Percentiles rank a stretch among this genome's conserved stretches.
phyloP scores from a whole-genome alignment of 1,284 basidiomycete genomes.

The Moesziomyces globuligerus region DNA sequence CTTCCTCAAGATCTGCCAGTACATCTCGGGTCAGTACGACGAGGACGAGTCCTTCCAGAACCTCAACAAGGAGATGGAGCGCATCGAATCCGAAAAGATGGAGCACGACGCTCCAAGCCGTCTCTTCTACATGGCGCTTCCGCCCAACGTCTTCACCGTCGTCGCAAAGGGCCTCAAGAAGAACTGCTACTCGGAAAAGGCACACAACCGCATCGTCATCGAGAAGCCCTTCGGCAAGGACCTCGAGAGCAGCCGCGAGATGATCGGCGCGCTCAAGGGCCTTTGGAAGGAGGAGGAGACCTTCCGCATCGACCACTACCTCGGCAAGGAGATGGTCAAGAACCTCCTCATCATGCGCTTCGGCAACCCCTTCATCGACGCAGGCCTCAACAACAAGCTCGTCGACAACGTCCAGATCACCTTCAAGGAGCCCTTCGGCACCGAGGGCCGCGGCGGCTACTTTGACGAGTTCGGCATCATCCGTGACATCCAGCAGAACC shows the following conservation, averaged over 20 bases:
- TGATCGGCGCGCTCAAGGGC: conserved; percentile 64
- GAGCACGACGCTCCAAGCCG: conserved; percentile 51
- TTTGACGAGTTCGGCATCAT: conserved; percentile 69
- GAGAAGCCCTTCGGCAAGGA: conserved; percentile 67
- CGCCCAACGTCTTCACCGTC: conserved; percentile 65
- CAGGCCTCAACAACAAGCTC: conserved; percentile 65
- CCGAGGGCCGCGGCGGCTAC: conserved; percentile 68
- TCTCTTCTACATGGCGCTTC: conserved; percentile 66
- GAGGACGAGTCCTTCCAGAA: conserved; percentile 61
- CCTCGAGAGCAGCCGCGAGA: conserved; percentile 62
- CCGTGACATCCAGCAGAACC: conserved; percentile 68
- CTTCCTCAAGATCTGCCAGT: conserved; percentile 62
- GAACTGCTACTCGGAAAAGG: conserved; percentile 62
- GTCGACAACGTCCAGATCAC: conserved; percentile 68
- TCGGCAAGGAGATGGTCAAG: conserved; percentile 68
- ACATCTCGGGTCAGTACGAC: conserved; percentile 65
- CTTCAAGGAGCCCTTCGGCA: conserved; percentile 68
- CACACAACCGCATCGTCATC: conserved; percentile 64
- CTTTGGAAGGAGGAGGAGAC: conserved; percentile 67
- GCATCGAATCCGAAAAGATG: conserved; percentile 45
- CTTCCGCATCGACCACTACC: conserved; percentile 67
- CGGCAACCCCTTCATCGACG: conserved; percentile 64
- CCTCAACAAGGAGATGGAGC: conserved; percentile 58
- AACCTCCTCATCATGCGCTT: conserved; percentile 66
- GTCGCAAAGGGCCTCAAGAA: conserved; percentile 63